These are phyloP conservation scores for Aspergillus sp. DNA, from an alignment of 2,329 filamentous ascomycete genomes.

Conservation along the genomic window DNA sequence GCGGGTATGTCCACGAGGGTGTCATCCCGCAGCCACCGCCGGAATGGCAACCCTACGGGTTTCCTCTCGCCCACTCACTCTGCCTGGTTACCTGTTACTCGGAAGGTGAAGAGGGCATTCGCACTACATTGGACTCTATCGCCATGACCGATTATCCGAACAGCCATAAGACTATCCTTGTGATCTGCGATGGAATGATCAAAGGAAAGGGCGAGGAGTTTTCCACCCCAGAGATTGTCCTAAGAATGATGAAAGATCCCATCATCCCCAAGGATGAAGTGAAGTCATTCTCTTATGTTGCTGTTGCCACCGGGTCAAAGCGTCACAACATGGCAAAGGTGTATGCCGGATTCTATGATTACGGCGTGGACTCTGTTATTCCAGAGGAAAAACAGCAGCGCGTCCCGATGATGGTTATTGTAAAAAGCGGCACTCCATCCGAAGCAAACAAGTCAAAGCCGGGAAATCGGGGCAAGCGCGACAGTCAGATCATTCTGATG, in stretches of 20 bases:
- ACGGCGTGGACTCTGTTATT: conserved; percentile 77
- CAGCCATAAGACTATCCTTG: conserved; percentile 95
- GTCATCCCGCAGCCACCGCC: conserved; percentile 95
- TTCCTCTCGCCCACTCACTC: conserved; percentile 87
- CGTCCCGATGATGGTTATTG: conserved; percentile 94
- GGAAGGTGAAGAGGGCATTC: conserved; percentile 87
- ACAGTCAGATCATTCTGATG: conserved; percentile 99
- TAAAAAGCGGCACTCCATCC: conserved; percentile 92
- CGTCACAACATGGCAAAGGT: conserved; percentile 99
- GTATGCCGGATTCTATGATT: conserved; percentile 97
- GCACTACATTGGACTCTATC: conserved; percentile 92
- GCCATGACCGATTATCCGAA: conserved; percentile 98
- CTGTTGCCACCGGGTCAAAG: conserved; percentile 92
- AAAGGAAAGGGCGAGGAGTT: conserved; percentile 87
- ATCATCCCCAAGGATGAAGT: conserved; percentile 79
- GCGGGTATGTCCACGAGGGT: conserved; percentile 93
- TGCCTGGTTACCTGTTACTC: conserved; percentile 97
- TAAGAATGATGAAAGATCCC: conserved; percentile 94
- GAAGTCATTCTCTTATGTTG: conserved; percentile 89
- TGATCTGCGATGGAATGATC: conserved; percentile 96
- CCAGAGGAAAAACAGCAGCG: conserved; percentile 87
- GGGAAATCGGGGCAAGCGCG: conserved; percentile 96
- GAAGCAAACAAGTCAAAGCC: conserved; percentile 82
- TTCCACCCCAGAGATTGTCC: conserved; percentile 84
- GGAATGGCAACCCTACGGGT: conserved; percentile 97